These are phyloP conservation scores for Massariosphaeria phaeospora DNA, from an alignment of 495 filamentous ascomycete genomes.

Conservation along the genomic window DNA sequence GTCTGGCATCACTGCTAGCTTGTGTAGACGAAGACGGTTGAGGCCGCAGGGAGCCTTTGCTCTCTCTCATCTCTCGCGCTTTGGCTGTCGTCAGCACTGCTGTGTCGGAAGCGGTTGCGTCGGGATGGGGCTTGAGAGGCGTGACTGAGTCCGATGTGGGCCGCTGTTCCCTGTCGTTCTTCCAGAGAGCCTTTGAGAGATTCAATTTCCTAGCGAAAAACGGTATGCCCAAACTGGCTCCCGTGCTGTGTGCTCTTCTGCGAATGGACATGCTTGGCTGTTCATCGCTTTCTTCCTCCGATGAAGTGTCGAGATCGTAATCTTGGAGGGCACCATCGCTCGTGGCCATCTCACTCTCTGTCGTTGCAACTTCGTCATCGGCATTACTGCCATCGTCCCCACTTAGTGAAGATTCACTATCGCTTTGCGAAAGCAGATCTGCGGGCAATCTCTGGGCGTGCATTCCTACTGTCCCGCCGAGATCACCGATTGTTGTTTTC, in stretches of 20 bases:
- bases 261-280: constrained; percentile 20
- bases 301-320: constrained; percentile 34
- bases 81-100: constrained; percentile 10
- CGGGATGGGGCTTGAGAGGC: constrained; percentile 22
- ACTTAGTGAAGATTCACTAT: constrained; percentile 47
- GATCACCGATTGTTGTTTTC: constrained; percentile 59
- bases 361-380: constrained; percentile 37
- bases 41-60: not conserved
- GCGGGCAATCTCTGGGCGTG: constrained; percentile 67
- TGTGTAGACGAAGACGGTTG: constrained; percentile 3
- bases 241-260: constrained; percentile 25
- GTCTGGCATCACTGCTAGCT: constrained; percentile 39
- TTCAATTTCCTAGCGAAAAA: constrained; percentile 11
- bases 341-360: constrained; percentile 5
- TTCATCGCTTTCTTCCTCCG: constrained; percentile 21
- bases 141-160: constrained; percentile 8
- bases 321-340: constrained; percentile 51
- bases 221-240: constrained; percentile 21
- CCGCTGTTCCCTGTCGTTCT: not conserved
- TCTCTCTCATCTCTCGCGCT: not conserved
- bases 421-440: constrained; percentile 51
- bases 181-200: constrained; percentile 17
- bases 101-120: constrained; percentile 25
- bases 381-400: constrained; percentile 43
- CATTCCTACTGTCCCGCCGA: constrained; percentile 68